Evolutionary conservation across 2,329 filamentous ascomycete genomes (phyloP).

Genomic region (Cyphellophora europaea): DNA sequence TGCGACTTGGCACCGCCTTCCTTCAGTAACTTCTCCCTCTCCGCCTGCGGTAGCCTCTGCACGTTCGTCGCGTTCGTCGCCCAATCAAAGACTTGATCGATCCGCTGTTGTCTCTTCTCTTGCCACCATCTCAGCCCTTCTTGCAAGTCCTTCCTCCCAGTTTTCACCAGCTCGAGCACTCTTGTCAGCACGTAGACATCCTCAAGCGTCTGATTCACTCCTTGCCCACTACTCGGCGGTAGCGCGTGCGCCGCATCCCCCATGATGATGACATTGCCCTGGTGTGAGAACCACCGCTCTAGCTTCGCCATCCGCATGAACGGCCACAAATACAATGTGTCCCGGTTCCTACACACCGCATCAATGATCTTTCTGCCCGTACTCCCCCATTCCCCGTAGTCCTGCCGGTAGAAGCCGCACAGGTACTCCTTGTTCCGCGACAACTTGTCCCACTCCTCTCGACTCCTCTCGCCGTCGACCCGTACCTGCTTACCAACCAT

Average conservation of each 20-base stretch:
- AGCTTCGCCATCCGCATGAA: constrained; percentile 41
- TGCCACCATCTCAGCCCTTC: constrained; percentile 37
- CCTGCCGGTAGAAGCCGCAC: constrained; percentile 7
- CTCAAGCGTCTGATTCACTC: constrained; percentile 46
- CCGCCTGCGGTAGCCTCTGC: constrained; percentile 32
- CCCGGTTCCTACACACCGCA: constrained; percentile 6
- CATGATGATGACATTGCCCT: constrained; percentile 40
- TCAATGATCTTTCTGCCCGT: constrained; percentile 27
- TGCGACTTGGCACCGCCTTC: constrained; percentile 8
- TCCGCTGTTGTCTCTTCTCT: constrained; percentile 35
- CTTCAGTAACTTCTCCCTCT: constrained; percentile 7
- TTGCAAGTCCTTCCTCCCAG: constrained; percentile 26
- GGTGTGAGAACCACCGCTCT: constrained; percentile 40
- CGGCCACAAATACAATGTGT: constrained; percentile 33
- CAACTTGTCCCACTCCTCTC: constrained; percentile 24
- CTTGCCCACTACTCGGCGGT: constrained; percentile 45
- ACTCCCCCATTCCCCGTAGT: constrained; percentile 21
- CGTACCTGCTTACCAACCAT: constrained; percentile 26
- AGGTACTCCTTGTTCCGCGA: constrained; percentile 21
- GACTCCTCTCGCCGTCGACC: constrained; percentile 21
- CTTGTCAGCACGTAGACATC: constrained; percentile 40
- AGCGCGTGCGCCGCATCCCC: constrained; percentile 51
- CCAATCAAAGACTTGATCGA: constrained; percentile 37
- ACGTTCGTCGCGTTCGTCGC: constrained; percentile 40
- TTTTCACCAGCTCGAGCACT: constrained; percentile 29